Evolutionary conservation across 306 rosid genomes (phyloP).

Genomic region (Lathyrus tuberosus): DNA sequence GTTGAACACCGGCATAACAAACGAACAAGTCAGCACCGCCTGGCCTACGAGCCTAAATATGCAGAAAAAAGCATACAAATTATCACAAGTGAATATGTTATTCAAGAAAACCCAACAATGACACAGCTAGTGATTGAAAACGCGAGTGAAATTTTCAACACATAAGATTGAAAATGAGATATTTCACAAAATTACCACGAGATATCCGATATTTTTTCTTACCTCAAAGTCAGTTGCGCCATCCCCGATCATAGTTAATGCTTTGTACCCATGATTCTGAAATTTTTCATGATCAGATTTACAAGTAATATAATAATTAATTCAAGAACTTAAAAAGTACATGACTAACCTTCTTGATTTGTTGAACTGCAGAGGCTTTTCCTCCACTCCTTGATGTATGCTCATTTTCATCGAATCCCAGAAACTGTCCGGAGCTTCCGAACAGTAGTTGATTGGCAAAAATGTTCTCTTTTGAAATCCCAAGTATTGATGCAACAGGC

Average conservation of each 20-base stretch:
- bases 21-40: conserved; percentile 91
- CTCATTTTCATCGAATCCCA: conserved; percentile 81
- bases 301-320: conserved; percentile 28
- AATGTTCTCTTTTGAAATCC: conserved; percentile 68
- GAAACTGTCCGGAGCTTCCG: conserved; percentile 81
- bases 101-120: conserved; percentile 4
- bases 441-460: conserved; percentile 88
- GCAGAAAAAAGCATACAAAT: conserved; percentile 8
- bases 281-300: conserved; percentile 45
- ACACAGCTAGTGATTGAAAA: neutral
- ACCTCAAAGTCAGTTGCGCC: conserved; percentile 99
- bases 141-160: neutral
- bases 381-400: conserved; percentile 96
- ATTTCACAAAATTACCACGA: conserved; percentile 19
- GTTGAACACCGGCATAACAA: conserved; percentile 89
- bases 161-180: conserved; percentile 14
- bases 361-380: conserved; percentile 84
- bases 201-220: conserved; percentile 29
- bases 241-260: conserved; percentile 85
- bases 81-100: neutral
- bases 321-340: conserved; percentile 8
- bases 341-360: conserved; percentile 72
- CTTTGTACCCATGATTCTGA: conserved; percentile 73
- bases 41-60: conserved; percentile 73
- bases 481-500: conserved; percentile 90